Evolutionary conservation across 495 filamentous ascomycete species (phyloP).

Genomic region (Hypoxylon cercidicola): DNA sequence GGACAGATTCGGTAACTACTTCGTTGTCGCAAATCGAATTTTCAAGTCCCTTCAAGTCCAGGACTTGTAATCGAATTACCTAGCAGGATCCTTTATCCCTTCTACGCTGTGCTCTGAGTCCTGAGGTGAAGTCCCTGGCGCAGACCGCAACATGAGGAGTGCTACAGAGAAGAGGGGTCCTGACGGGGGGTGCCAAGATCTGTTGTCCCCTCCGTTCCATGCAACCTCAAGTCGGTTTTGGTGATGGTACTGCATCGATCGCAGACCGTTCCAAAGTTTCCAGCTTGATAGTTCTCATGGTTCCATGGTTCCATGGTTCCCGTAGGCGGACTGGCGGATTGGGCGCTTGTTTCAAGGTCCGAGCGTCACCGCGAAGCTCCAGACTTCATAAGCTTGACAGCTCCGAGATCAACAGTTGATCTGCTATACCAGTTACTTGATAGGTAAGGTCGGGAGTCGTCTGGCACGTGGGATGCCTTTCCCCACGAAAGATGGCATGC

Average conservation of each 20-base stretch:
- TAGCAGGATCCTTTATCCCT: not conserved
- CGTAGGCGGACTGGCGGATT: no score
- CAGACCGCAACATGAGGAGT: not conserved
- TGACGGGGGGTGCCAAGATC: constrained; percentile 7
- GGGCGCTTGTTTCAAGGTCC: constrained; percentile 26
- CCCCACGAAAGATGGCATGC: constrained; percentile 23
- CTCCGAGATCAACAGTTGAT: constrained; percentile 29
- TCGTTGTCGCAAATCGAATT: constrained; percentile 18
- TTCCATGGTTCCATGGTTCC: not conserved
- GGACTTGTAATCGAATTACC: constrained; percentile 1
- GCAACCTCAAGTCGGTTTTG: constrained; percentile 7
- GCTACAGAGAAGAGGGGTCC: constrained; percentile 24
- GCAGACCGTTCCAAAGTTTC: constrained; percentile 4
- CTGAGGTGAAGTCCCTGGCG: not conserved
- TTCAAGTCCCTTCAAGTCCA: constrained; percentile 10
- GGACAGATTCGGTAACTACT: constrained; percentile 36
- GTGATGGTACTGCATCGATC: constrained; percentile 16
- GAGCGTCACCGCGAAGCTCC: constrained; percentile 10
- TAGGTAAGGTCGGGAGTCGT: constrained; percentile 34
- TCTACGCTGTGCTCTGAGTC: constrained; percentile 3
- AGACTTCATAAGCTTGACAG: constrained; percentile 2
- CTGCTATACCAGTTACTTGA: constrained; percentile 28
- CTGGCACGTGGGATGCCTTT: constrained; percentile 33
- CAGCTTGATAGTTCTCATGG: not conserved
- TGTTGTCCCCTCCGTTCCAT: constrained; percentile 20